These are phyloP conservation scores for Phytophthora rubi DNA, from an alignment of 352 stramenopile species.

Conservation along the genomic window DNA sequence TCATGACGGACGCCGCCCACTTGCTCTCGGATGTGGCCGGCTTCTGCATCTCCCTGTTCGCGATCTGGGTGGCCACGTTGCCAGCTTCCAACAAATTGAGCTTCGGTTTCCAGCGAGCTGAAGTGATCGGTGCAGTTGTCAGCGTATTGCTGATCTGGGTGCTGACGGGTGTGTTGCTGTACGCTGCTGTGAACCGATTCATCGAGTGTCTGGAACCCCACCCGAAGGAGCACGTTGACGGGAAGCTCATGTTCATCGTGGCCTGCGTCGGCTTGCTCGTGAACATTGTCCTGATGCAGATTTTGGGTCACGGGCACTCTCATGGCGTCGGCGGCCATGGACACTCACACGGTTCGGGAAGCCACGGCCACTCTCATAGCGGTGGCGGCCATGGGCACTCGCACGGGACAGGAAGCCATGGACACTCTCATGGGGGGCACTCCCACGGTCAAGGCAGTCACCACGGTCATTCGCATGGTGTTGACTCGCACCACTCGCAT, in stretches of 20 bases:
- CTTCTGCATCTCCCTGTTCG: conserved; percentile 69
- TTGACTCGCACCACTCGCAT: no score
- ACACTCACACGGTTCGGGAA: not conserved
- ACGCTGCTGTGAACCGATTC: conserved; percentile 89
- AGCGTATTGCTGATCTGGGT: conserved; percentile 92
- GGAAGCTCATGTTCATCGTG: conserved; percentile 95
- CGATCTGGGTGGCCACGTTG: conserved; percentile 57
- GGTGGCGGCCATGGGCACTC: conserved; percentile 14
- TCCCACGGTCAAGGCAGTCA: conserved; percentile 31
- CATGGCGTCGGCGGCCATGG: conserved; percentile 41
- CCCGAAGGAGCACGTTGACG: conserved; percentile 86
- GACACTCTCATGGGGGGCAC: conserved; percentile 11
- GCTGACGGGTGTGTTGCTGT: conserved; percentile 92
- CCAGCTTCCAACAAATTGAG: conserved; percentile 74
- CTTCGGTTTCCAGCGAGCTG: conserved; percentile 93
- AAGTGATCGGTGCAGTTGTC: conserved; percentile 94
- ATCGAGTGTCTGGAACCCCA: conserved; percentile 69
- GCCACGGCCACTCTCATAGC: conserved; percentile 54
- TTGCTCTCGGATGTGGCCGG: conserved; percentile 61
- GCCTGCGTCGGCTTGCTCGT: conserved; percentile 94
- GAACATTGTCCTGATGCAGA: conserved; percentile 94
- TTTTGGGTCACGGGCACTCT: conserved; percentile 82
- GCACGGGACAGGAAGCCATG: conserved; percentile 12
- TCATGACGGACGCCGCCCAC: conserved; percentile 89
- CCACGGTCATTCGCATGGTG: conserved; percentile 11